Percentiles rank a stretch among this genome's conserved stretches.
phyloP scores from a whole-genome alignment of 2,329 filamentous ascomycete species.

The Aspergillus japonicus region DNA sequence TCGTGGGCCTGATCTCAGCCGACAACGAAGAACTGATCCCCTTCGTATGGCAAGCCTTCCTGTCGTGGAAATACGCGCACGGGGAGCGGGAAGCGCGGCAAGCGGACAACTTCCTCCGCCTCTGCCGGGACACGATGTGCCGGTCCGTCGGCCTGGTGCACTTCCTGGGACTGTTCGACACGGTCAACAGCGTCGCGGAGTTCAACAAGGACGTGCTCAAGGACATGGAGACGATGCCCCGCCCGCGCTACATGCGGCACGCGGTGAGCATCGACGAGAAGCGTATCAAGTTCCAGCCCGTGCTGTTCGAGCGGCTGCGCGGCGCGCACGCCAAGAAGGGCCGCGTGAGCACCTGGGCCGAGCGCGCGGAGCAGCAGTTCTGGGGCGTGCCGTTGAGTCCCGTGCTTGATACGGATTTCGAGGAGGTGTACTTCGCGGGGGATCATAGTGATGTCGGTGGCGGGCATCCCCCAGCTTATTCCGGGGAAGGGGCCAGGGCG shows the following conservation, averaged over 20 bases:
- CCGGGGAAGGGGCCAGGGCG: conserved; percentile 42
- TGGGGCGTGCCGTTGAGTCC: neutral
- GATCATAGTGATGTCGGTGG: conserved; percentile 74
- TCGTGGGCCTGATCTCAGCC: conserved; percentile 17
- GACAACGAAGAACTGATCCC: conserved; percentile 24
- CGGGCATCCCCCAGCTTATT: conserved; percentile 54
- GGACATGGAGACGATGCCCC: conserved; percentile 17
- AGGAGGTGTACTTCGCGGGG: conserved; percentile 71
- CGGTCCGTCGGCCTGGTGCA: conserved; percentile 18
- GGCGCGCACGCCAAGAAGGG: neutral
- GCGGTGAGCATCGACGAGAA: conserved; percentile 56
- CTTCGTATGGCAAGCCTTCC: conserved; percentile 20
- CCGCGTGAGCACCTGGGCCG: conserved; percentile 14
- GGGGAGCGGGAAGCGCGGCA: conserved; percentile 1
- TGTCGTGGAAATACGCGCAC: conserved; percentile 16
- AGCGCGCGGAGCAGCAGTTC: conserved; percentile 21
- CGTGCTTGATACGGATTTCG: conserved; percentile 53
- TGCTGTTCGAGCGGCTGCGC: conserved; percentile 16
- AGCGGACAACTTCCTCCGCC: conserved; percentile 7
- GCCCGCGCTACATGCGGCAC: conserved; percentile 52
- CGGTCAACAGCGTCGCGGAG: conserved; percentile 26
- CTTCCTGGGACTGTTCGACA: conserved; percentile 29
- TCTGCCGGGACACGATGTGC: conserved; percentile 19
- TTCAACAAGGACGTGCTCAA: conserved; percentile 19
- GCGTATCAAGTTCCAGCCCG: conserved; percentile 49